phyloP scores from a whole-genome alignment of 495 filamentous ascomycete species.

The Eremomyces bilateralis region DNA sequence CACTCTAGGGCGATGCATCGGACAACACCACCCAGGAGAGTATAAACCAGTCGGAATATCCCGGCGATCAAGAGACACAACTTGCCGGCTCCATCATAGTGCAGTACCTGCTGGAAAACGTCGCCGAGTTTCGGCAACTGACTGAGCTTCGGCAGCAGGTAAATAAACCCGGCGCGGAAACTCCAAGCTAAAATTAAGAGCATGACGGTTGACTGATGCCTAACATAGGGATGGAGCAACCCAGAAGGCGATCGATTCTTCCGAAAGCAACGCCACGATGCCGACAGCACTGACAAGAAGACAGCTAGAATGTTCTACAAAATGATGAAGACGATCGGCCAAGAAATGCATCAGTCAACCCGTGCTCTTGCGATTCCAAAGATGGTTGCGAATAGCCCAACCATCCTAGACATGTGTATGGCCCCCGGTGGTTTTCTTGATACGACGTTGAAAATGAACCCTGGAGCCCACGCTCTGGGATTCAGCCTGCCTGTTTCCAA shows the following conservation, averaged over 20 bases:
- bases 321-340: conserved; percentile 17
- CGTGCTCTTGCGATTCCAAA: conserved; percentile 6
- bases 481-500: too few relatives aligned
- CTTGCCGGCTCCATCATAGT: too few relatives aligned
- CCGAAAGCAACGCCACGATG: conserved; percentile 14
- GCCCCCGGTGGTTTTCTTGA: conserved; percentile 32
- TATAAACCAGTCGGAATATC: too few relatives aligned
- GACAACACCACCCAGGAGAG: too few relatives aligned
- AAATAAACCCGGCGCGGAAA: neutral
- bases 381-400: conserved; percentile 1
- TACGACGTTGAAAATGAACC: conserved; percentile 19
- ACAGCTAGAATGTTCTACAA: conserved; percentile 13
- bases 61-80: too few relatives aligned
- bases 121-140: too few relatives aligned
- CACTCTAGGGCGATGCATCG: too few relatives aligned
- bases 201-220: conserved; percentile 1
- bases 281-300: conserved; percentile 15
- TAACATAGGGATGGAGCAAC: conserved; percentile 23
- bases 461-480: conserved; percentile 16
- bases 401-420: conserved; percentile 35
- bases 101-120: too few relatives aligned
- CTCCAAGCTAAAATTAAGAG: conserved; percentile 1
- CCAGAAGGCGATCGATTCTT: conserved; percentile 22
- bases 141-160: conserved; percentile 2
- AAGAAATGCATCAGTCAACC: conserved; percentile 15